These are phyloP conservation scores for Rhinocladiella similis DNA, from an alignment of 2,329 filamentous ascomycete genomes.

Conservation along the genomic window DNA sequence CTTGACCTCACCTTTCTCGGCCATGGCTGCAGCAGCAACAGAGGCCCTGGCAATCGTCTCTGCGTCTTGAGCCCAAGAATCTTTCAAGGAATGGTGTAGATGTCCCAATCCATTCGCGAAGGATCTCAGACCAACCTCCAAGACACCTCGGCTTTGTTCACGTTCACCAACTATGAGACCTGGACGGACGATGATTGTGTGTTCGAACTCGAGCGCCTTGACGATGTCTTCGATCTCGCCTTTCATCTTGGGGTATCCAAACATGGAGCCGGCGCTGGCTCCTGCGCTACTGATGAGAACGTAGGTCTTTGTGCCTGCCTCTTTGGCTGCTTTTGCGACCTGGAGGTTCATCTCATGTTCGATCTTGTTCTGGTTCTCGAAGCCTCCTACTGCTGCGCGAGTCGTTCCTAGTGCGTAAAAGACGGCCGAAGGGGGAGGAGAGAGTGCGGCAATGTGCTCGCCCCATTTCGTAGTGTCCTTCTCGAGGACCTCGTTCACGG, in stretches of 20 bases:
- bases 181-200: slow-evolving; percentile 71
- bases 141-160: slow-evolving; percentile 56
- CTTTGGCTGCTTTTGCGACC: slow-evolving; percentile 72
- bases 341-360: slow-evolving; percentile 85
- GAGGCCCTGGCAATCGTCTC: slow-evolving; percentile 61
- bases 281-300: slow-evolving; percentile 67
- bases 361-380: slow-evolving; percentile 81
- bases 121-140: slow-evolving; percentile 57
- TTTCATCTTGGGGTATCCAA: slow-evolving; percentile 73
- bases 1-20: slow-evolving; percentile 41
- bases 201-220: slow-evolving; percentile 70
- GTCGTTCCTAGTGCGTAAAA: slow-evolving; percentile 83
- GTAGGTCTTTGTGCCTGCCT: slow-evolving; percentile 69
- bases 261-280: slow-evolving; percentile 49
- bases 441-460: slow-evolving; percentile 55
- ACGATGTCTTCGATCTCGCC: slow-evolving; percentile 80
- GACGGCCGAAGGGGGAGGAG: slow-evolving; percentile 62
- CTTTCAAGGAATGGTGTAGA: slow-evolving; percentile 58
- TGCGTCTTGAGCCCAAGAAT: slow-evolving; percentile 72
- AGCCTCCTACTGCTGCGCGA: slow-evolving; percentile 68
- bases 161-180: slow-evolving; percentile 74
- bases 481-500: slow-evolving; percentile 57
- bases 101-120: slow-evolving; percentile 58
- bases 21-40: slow-evolving; percentile 40
- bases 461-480: slow-evolving; percentile 71